These are phyloP conservation scores for Mycogone perniciosa DNA, from an alignment of 2,329 filamentous ascomycete genomes.

Conservation along the genomic window DNA sequence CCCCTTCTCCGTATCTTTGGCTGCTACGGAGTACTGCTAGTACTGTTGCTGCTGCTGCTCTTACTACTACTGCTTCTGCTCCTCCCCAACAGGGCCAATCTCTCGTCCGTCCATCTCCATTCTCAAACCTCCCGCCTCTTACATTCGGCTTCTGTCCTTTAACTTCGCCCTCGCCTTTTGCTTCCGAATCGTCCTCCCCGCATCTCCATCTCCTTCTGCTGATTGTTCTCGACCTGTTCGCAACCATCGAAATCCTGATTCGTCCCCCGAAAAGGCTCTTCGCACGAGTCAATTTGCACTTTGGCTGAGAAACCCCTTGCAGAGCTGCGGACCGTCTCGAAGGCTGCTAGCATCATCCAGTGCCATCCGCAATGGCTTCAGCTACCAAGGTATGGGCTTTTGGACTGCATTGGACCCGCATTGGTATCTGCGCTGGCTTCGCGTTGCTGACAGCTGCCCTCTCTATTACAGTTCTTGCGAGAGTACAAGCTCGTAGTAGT, in stretches of 20 bases:
- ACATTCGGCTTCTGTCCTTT: neutral
- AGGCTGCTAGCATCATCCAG: slow-evolving; percentile 9
- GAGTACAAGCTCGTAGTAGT: slow-evolving; percentile 97
- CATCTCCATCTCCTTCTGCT: neutral
- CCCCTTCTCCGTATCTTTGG: slow-evolving; percentile 5
- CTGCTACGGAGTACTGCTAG: neutral
- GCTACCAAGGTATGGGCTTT: slow-evolving; percentile 28
- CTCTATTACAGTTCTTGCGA: slow-evolving; percentile 61
- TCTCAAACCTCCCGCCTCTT: neutral
- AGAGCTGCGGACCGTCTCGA: neutral
- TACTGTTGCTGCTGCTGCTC: neutral
- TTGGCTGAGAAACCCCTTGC: neutral
- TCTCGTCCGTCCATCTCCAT: slow-evolving; percentile 2
- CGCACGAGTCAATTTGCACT: slow-evolving; percentile 3
- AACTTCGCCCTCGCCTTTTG: slow-evolving; percentile 9
- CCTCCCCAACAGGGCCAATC: neutral
- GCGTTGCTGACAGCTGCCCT: slow-evolving; percentile 16
- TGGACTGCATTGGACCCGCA: neutral
- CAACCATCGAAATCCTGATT: slow-evolving; percentile 5
- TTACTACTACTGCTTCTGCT: slow-evolving; percentile 5
- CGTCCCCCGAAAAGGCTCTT: slow-evolving; percentile 8
- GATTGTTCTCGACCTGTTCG: neutral
- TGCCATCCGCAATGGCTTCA: slow-evolving; percentile 26
- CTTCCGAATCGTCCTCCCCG: neutral
- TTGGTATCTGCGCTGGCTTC: slow-evolving; percentile 1